Conservation (phyloP, 768 basidiomycete species). For the Lactarius tabidus region DNA sequence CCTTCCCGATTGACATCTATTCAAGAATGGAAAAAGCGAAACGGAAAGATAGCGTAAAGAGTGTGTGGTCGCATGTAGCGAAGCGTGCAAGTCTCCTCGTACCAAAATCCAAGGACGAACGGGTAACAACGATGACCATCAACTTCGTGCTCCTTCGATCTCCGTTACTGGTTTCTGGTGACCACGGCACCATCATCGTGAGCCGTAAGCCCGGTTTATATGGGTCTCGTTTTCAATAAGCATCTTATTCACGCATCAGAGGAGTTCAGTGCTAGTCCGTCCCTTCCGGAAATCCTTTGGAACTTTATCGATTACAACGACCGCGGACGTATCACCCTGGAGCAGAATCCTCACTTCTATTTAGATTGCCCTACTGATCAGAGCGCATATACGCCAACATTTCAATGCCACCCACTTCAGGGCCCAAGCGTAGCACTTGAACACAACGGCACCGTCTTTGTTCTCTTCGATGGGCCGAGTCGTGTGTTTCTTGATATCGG, state of each 20-base stretch:
- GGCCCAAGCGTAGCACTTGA: background rate
- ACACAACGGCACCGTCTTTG: background rate
- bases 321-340: no score
- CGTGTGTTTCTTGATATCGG: background rate
- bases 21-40: background rate
- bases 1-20: background rate
- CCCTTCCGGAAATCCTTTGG: no score
- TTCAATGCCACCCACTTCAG: background rate
- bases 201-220: background rate
- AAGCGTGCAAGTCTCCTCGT: background rate
- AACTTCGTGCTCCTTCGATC: background rate
- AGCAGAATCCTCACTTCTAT: no score
- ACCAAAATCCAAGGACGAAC: background rate
- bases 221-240: background rate
- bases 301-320: no score
- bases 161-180: background rate
- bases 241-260: background rate
- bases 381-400: background rate
- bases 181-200: background rate
- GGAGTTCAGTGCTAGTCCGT: no score
- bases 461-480: background rate
- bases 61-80: background rate
- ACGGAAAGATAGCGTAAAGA: background rate
- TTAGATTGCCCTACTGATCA: background rate
- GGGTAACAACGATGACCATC: background rate